Evolutionary conservation across 176 grass and related monocot genomes (phyloP).

Genomic region (Areca catechu): DNA sequence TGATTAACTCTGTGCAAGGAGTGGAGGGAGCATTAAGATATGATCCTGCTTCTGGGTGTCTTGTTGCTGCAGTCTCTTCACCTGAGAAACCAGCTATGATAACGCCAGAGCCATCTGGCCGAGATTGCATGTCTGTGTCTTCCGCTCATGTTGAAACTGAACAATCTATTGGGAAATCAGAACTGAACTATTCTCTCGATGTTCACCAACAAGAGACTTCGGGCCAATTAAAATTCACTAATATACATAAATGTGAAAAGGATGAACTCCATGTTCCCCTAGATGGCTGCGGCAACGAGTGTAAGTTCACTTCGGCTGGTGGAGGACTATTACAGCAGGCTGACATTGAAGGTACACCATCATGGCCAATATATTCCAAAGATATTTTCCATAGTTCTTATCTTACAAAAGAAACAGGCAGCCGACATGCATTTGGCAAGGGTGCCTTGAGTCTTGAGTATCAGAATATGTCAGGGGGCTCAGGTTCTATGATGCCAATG

Average conservation of each 20-base stretch:
- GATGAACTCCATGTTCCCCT: slow-evolving; percentile 18
- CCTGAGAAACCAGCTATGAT: slow-evolving; percentile 6
- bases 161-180: background rate
- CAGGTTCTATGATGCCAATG: background rate
- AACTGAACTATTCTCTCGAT: background rate
- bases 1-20: slow-evolving; percentile 52
- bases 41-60: slow-evolving; percentile 45
- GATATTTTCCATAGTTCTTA: background rate
- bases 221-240: background rate
- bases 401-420: background rate
- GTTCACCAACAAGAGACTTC: background rate
- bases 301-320: slow-evolving; percentile 4
- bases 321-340: background rate
- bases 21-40: slow-evolving; percentile 36
- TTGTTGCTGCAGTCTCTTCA: slow-evolving; percentile 25
- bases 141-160: background rate
- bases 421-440: background rate
- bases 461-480: slow-evolving; percentile 1
- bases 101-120: background rate
- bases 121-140: background rate
- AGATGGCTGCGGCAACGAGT: slow-evolving; percentile 3
- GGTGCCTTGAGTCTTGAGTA: background rate
- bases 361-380: background rate
- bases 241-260: slow-evolving; percentile 1
- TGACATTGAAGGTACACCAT: background rate